Evolutionary conservation across 495 filamentous ascomycete genomes (phyloP), one percentile per base, ranked within the genome.

Genomic region (Stereocaulon alpinum): DNA sequence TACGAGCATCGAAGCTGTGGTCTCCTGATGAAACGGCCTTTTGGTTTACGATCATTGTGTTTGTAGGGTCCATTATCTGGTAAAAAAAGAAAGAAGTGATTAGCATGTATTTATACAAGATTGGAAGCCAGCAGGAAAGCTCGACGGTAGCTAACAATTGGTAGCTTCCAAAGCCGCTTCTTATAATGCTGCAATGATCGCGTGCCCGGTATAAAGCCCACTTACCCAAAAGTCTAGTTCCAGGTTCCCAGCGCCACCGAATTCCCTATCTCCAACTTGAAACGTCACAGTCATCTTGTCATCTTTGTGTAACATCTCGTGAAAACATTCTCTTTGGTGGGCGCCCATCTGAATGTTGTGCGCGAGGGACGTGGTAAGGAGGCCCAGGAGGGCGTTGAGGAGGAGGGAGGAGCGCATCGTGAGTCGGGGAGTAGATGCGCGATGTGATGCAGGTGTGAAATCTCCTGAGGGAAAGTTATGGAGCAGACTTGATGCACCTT

Each of bases 271-370:
- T 64, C 94, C 93, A 60, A 97, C 91, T 77, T 97, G 93, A 78
- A 96, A 98, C 17, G 91, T 93, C 34, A 98, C 92, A 11, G 91
- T 96, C 93, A 98, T 98, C 72, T 86, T 85, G 75, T 98, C 93
- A 72, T 96, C 93, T 65, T 79, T 82, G 76, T 96, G 91, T 44
- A 98, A 84, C 51, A 75, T 71, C 76, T 98, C 93, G 80, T 96
- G 89, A 80, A 96, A 98, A 77, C 93, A 98, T 77, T 98, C 93
- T 69, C 89, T 81, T 61, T 86, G 83, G 72, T 97, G 91, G 58
- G 93, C 83, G 56, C 84, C 83, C 60, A 98, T 84, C 69, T 94
- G 87, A 79, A 98, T 96, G 75, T 90, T 96, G 84, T 98, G 93
- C 63, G 87, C 88, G 59, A 81, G 70, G 58, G 79, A 77, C 59